These are phyloP conservation scores for Alternaria ventricosa DNA, from an alignment of 2,329 filamentous ascomycete species.

Conservation along the genomic window DNA sequence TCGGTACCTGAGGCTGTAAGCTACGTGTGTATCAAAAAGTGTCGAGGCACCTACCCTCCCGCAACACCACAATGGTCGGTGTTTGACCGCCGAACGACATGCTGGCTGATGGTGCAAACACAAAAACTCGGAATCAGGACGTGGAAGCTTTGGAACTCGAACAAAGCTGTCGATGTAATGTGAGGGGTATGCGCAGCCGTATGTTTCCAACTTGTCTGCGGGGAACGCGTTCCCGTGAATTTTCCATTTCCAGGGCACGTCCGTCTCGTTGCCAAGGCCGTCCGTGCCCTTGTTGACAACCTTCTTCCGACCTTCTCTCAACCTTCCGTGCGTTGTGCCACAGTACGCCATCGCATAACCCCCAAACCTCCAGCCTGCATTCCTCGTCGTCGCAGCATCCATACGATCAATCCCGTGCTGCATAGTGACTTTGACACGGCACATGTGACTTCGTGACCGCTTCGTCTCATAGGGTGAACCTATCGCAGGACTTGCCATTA, in stretches of 20 bases:
- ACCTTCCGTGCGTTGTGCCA: constrained; percentile 39
- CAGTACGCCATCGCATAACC: constrained; percentile 8
- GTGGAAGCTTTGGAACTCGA: background rate
- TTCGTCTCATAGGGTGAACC: constrained; percentile 3
- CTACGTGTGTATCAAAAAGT: constrained; percentile 16
- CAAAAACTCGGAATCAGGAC: background rate
- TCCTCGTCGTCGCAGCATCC: constrained; percentile 1
- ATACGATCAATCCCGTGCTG: constrained; percentile 1
- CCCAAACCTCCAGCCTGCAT: constrained; percentile 23
- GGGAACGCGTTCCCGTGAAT: constrained; percentile 40
- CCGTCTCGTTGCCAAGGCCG: constrained; percentile 16
- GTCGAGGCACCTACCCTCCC: constrained; percentile 75
- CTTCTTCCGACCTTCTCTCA: constrained; percentile 26
- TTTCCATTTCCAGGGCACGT: constrained; percentile 27
- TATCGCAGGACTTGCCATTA: background rate
- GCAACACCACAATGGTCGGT: constrained; percentile 96
- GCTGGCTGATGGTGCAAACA: constrained; percentile 35
- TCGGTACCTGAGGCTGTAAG: constrained; percentile 76
- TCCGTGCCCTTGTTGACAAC: constrained; percentile 20
- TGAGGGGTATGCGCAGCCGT: constrained; percentile 26
- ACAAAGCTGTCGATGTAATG: constrained; percentile 4
- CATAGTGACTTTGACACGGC: constrained; percentile 7
- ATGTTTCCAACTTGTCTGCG: constrained; percentile 27
- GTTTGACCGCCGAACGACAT: constrained; percentile 99
- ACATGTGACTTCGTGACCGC: constrained; percentile 16